Conservation (phyloP, 306 rosid species). For the Castanea crenata region DNA sequence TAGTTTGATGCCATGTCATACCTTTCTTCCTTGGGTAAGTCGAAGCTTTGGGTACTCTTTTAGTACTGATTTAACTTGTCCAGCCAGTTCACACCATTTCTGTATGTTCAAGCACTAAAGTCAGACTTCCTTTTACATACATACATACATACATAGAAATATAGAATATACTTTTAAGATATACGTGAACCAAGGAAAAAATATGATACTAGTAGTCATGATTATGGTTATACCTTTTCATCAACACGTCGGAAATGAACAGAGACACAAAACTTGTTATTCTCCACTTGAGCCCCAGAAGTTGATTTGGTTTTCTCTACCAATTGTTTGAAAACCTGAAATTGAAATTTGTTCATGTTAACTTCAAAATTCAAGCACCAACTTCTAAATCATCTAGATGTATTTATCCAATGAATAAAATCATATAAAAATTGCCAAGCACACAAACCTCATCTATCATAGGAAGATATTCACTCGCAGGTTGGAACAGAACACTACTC, state of each 20-base stretch:
- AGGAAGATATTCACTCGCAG: conserved; percentile 85
- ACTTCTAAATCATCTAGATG: background rate
- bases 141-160: background rate
- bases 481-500: conserved; percentile 68
- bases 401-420: background rate
- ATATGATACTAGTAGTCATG: background rate
- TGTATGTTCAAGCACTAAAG: conserved; percentile 22
- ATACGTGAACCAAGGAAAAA: background rate
- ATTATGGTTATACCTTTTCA: conserved; percentile 56
- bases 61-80: conserved; percentile 73
- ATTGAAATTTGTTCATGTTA: background rate
- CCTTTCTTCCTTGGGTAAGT: conserved; percentile 91
- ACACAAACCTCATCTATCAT: conserved; percentile 74
- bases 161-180: background rate
- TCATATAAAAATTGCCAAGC: background rate
- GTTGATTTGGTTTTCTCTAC: conserved; percentile 70
- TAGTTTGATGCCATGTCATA: conserved; percentile 33
- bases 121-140: background rate
- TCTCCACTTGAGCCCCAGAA: conserved; percentile 78
- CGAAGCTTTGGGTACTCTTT: conserved; percentile 83
- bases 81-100: conserved; percentile 84
- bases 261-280: conserved; percentile 80
- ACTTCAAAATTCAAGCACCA: background rate
- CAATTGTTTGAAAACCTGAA: conserved; percentile 58
- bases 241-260: conserved; percentile 95